Conservation (phyloP, 495 filamentous ascomycete genomes). For the Tuber borchii region DNA sequence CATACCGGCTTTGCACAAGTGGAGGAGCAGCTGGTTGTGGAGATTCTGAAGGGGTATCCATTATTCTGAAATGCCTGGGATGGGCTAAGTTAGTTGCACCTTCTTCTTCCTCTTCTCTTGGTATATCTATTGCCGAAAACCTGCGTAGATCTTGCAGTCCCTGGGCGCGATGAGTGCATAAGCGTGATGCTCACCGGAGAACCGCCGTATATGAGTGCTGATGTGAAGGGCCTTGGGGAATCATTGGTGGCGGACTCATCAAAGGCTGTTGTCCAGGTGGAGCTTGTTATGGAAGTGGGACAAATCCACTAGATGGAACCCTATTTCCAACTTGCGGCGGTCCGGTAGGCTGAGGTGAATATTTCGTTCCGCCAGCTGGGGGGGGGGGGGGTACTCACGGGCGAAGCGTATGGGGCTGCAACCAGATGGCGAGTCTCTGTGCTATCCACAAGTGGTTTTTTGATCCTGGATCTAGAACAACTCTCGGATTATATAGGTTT, state of each 20-base stretch:
- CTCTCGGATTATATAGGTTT: too few species aligned
- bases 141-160: constrained; percentile 33
- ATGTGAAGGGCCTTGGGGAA: background rate
- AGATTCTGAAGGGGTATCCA: background rate
- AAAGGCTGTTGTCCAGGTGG: constrained; percentile 48
- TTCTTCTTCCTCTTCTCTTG: constrained; percentile 41
- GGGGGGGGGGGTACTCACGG: constrained; percentile 43
- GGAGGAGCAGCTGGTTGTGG: constrained; percentile 14
- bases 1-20: constrained; percentile 26
- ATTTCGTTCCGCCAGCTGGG: constrained; percentile 41
- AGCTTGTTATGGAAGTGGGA: constrained; percentile 50
- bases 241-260: constrained; percentile 18
- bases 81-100: background rate
- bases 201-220: constrained; percentile 5
- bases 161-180: constrained; percentile 39
- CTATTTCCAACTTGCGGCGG: constrained; percentile 48
- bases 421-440: too few species aligned
- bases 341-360: constrained; percentile 46
- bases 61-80: constrained; percentile 10
- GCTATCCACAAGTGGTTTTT: too few species aligned
- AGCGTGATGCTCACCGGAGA: constrained; percentile 29
- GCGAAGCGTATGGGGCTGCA: constrained; percentile 71
- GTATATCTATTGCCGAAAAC: constrained; percentile 35
- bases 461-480: too few species aligned
- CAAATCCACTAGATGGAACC: constrained; percentile 42